These are phyloP conservation scores for Hortaea sp. DNA, from an alignment of 2,329 filamentous ascomycete genomes.

Conservation along the genomic window DNA sequence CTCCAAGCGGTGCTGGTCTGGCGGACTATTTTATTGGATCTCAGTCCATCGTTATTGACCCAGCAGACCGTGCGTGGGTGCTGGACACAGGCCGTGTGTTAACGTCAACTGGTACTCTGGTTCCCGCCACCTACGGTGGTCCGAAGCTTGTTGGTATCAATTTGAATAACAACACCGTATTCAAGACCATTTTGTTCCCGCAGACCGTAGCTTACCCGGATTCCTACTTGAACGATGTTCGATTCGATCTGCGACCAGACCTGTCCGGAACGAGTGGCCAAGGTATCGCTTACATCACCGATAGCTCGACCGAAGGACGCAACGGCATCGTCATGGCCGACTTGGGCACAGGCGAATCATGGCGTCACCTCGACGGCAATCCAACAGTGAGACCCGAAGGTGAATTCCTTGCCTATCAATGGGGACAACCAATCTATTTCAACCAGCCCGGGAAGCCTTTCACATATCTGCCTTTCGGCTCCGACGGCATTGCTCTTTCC, in stretches of 20 bases:
- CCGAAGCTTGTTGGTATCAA: slow-evolving; percentile 43
- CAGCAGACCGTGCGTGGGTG: slow-evolving; percentile 42
- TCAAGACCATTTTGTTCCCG: slow-evolving; percentile 44
- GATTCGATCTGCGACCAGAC: slow-evolving; percentile 40
- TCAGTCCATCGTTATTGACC: slow-evolving; percentile 43
- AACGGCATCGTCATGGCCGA: slow-evolving; percentile 43
- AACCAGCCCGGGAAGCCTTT: slow-evolving; percentile 27
- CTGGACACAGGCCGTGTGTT: slow-evolving; percentile 42
- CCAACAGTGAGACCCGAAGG: slow-evolving; percentile 31
- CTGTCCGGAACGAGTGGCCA: slow-evolving; percentile 30
- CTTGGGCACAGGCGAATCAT: slow-evolving; percentile 38
- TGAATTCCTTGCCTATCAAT: slow-evolving; percentile 40
- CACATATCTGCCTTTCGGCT: slow-evolving; percentile 34
- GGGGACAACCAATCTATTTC: slow-evolving; percentile 39
- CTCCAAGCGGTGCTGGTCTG: slow-evolving; percentile 37
- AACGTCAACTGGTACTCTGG: slow-evolving; percentile 34
- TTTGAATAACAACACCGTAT: slow-evolving; percentile 34
- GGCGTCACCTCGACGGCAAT: slow-evolving; percentile 39
- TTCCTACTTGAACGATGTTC: slow-evolving; percentile 45
- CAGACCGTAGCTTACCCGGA: slow-evolving; percentile 36
- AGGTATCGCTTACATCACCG: slow-evolving; percentile 45
- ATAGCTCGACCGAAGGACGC: slow-evolving; percentile 38
- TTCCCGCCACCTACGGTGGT: slow-evolving; percentile 37
- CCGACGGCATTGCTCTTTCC: slow-evolving; percentile 42
- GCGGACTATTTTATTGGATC: slow-evolving; percentile 42